phyloP scores from a whole-genome alignment of 257 asterid genomes.

The Lavandula angustifolia region DNA sequence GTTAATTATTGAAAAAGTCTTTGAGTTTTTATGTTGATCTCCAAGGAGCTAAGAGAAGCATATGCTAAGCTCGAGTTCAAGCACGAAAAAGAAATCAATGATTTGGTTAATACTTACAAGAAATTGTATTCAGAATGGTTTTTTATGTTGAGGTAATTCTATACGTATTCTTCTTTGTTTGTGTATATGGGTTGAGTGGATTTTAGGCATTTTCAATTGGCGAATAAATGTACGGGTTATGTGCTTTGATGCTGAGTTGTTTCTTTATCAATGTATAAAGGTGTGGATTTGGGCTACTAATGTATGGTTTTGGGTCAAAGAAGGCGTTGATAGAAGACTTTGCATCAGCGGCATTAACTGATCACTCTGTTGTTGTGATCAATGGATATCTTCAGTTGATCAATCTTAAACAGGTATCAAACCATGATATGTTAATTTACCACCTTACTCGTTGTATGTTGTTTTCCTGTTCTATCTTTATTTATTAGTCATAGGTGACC shows the following conservation, averaged over 20 bases:
- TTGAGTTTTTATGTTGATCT: neutral
- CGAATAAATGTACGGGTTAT: neutral
- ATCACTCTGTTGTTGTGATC: conserved; percentile 74
- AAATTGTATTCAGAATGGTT: conserved; percentile 67
- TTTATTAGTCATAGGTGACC: too few relatives aligned
- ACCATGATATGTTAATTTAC: conserved; percentile 1
- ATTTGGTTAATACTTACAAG: conserved; percentile 54
- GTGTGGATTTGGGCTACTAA: conserved; percentile 81
- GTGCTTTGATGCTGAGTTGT: conserved; percentile 14
- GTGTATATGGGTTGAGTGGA: neutral
- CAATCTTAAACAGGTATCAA: conserved; percentile 78
- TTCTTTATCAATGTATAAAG: conserved; percentile 35
- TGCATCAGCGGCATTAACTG: conserved; percentile 71
- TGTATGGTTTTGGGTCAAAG: conserved; percentile 97
- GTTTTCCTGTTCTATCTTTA: too few relatives aligned
- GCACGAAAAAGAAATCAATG: conserved; percentile 72
- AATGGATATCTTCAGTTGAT: conserved; percentile 91
- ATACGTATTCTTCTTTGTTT: neutral
- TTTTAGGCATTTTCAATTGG: conserved; percentile 14
- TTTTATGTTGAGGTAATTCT: conserved; percentile 53
- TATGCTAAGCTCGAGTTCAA: conserved; percentile 66
- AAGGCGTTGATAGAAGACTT: conserved; percentile 81
- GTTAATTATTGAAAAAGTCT: neutral
- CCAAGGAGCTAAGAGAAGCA: conserved; percentile 78
- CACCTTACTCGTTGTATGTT: neutral